Evolutionary conservation across 2,329 filamentous ascomycete species (phyloP).

Genomic region (Monascus ruber): DNA sequence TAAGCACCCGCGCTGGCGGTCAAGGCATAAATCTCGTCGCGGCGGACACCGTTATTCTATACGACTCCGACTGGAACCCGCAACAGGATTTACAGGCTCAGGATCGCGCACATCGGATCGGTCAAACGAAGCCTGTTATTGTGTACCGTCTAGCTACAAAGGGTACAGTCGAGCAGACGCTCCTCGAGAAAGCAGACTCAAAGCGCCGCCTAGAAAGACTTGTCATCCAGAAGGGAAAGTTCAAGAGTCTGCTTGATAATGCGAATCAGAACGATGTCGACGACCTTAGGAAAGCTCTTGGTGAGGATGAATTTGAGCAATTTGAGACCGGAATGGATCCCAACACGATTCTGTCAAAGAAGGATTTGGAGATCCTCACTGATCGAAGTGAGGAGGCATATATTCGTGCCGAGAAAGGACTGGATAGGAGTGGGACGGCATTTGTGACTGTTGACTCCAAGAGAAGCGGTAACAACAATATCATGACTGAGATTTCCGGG

Average conservation of each 20-base stretch:
- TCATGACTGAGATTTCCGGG: conserved; percentile 18
- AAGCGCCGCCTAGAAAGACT: conserved; percentile 89
- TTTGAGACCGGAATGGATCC: conserved; percentile 46
- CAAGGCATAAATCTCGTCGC: conserved; percentile 90
- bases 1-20: conserved; percentile 83
- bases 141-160: conserved; percentile 90
- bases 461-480: conserved; percentile 29
- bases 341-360: conserved; percentile 58
- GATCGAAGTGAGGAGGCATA: conserved; percentile 62
- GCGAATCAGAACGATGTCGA: conserved; percentile 40
- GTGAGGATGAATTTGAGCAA: conserved; percentile 62
- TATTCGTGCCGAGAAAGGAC: conserved; percentile 63
- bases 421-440: conserved; percentile 44
- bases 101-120: conserved; percentile 88
- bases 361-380: conserved; percentile 66
- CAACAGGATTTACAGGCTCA: conserved; percentile 96
- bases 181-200: conserved; percentile 77
- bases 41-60: conserved; percentile 86
- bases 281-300: conserved; percentile 51
- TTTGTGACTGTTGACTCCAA: conserved; percentile 78
- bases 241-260: conserved; percentile 56
- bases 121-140: conserved; percentile 81
- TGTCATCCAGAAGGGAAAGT: conserved; percentile 87
- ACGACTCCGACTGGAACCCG: conserved; percentile 87
- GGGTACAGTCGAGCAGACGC: conserved; percentile 78